phyloP scores from a whole-genome alignment of 129 eudicot genomes.

The Cynara cardunculus region DNA sequence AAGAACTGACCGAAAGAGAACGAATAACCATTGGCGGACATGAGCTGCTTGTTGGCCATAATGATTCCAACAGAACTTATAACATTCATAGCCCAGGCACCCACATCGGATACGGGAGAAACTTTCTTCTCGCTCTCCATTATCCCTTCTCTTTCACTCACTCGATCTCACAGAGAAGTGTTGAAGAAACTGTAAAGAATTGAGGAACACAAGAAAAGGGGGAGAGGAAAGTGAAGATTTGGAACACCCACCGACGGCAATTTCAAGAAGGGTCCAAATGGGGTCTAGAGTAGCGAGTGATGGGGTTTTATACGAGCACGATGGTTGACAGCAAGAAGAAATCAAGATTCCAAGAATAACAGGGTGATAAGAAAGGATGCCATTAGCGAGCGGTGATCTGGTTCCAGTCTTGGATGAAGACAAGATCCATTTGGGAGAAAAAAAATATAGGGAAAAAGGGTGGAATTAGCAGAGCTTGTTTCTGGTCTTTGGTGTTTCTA shows the following conservation, averaged over 20 bases:
- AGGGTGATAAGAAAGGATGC: background rate
- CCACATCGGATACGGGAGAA: conserved; percentile 66
- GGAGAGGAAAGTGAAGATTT: background rate
- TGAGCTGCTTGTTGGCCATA: conserved; percentile 92
- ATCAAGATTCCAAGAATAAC: conserved; percentile 15
- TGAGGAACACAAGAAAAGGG: background rate
- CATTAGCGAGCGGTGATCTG: conserved; percentile 20
- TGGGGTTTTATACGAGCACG: conserved; percentile 1
- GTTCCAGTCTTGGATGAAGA: background rate
- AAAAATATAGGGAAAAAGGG: background rate
- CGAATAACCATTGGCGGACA: conserved; percentile 72
- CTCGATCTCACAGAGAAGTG: conserved; percentile 8
- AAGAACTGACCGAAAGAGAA: conserved; percentile 57
- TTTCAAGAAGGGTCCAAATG: conserved; percentile 20
- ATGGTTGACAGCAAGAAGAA: conserved; percentile 27
- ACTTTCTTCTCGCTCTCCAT: conserved; percentile 75
- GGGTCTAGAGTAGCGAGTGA: background rate
- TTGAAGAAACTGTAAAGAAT: conserved; percentile 8
- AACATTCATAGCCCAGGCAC: conserved; percentile 95
- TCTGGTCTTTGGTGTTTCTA: background rate
- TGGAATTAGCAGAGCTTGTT: background rate
- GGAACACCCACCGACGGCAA: conserved; percentile 21
- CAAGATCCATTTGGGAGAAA: background rate
- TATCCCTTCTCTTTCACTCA: background rate
- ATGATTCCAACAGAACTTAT: conserved; percentile 87